Percentiles rank a stretch among this genome's conserved stretches.
Conservation (phyloP, 2,329 filamentous ascomycete genomes). For the Didymella pomorum region DNA sequence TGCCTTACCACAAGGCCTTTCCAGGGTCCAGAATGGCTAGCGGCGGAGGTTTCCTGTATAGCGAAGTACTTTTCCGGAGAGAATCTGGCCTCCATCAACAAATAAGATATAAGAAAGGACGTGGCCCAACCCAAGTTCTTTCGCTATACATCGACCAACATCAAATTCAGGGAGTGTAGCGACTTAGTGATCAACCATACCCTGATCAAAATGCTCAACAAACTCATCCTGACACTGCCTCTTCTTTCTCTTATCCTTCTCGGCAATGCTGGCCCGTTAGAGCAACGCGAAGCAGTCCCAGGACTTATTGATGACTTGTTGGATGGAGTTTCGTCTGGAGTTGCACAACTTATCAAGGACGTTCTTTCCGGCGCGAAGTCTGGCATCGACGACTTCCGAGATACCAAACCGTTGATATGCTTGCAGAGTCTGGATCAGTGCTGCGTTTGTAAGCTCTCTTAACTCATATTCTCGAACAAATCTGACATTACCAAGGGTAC, state of each 20-base stretch:
- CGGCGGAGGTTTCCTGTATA: too few relatives aligned
- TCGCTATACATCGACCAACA: too few relatives aligned
- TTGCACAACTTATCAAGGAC: slow-evolving; percentile 39
- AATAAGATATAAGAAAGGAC: too few relatives aligned
- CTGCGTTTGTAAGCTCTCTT: slow-evolving; percentile 37
- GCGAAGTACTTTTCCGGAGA: too few relatives aligned
- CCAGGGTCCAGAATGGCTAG: too few relatives aligned
- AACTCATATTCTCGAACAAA: not conserved
- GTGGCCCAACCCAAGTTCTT: too few relatives aligned
- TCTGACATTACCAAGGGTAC: slow-evolving; percentile 27
- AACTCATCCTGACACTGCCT: slow-evolving; percentile 23
- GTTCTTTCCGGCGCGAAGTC: slow-evolving; percentile 38
- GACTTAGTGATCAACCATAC: too few relatives aligned
- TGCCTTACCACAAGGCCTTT: too few relatives aligned
- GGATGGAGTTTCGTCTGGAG: slow-evolving; percentile 24
- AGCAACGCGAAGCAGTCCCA: slow-evolving; percentile 30
- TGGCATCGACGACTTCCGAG: slow-evolving; percentile 32
- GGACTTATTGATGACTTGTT: slow-evolving; percentile 38
- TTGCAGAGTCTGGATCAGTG: slow-evolving; percentile 35
- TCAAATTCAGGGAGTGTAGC: too few relatives aligned
- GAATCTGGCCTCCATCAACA: too few relatives aligned
- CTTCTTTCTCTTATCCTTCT: slow-evolving; percentile 28
- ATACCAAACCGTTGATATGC: slow-evolving; percentile 33
- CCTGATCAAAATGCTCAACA: slow-evolving; percentile 33
- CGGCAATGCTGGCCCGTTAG: slow-evolving; percentile 31